phyloP scores from a whole-genome alignment of 108 stramenopile genomes.

The Discostella stelligeroides region DNA sequence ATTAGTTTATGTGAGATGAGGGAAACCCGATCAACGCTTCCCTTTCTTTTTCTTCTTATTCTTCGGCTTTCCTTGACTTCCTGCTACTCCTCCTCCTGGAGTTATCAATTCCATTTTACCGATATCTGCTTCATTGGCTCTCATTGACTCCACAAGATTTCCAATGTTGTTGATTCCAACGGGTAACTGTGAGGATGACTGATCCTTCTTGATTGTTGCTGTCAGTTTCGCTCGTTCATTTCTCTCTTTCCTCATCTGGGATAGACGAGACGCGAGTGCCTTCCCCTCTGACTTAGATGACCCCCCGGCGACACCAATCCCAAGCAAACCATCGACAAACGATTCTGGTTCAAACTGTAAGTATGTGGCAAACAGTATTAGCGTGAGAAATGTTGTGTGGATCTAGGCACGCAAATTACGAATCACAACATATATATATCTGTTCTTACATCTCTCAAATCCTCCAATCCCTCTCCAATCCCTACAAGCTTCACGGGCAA shows the following conservation, averaged over 20 bases:
- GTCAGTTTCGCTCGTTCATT: slow-evolving; percentile 54
- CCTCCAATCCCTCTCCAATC: slow-evolving; percentile 91
- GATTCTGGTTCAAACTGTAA: slow-evolving; percentile 79
- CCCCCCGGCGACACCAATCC: slow-evolving; percentile 65
- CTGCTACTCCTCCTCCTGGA: slow-evolving; percentile 25
- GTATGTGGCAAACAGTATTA: no score
- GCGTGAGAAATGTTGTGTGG: no score
- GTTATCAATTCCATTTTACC: slow-evolving; percentile 30
- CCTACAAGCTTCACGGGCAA: slow-evolving; percentile 97
- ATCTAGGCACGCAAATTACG: no score
- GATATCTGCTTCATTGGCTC: slow-evolving; percentile 7
- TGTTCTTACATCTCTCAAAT: slow-evolving; percentile 88
- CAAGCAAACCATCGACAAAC: slow-evolving; percentile 84
- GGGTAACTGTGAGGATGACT: not conserved
- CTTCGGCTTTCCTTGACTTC: slow-evolving; percentile 37
- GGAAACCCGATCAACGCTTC: slow-evolving; percentile 51
- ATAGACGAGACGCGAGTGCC: slow-evolving; percentile 59
- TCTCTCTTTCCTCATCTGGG: slow-evolving; percentile 70
- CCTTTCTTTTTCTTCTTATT: slow-evolving; percentile 55
- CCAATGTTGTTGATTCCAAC: no score
- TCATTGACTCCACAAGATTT: no score
- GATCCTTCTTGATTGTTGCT: slow-evolving; percentile 22
- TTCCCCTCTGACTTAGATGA: slow-evolving; percentile 61
- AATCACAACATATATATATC: no score
- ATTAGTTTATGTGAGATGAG: no score